These are phyloP conservation scores for Miscanthus lutarioriparius DNA, from an alignment of 176 grass and related monocot genomes.

Conservation along the genomic window DNA sequence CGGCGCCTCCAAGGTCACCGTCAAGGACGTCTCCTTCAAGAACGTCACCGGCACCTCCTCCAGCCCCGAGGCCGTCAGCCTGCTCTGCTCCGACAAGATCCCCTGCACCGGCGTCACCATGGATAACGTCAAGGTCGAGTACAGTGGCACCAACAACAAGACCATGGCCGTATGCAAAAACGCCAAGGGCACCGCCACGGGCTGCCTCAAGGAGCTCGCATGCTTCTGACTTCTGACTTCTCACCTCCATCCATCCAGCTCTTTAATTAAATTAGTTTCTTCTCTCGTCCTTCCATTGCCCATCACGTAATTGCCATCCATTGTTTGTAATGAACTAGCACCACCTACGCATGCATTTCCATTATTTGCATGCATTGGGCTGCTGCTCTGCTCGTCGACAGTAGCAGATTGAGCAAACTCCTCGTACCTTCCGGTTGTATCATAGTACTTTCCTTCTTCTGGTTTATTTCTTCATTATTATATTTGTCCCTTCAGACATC, in stretches of 20 bases:
- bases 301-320: too few species aligned
- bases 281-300: too few species aligned
- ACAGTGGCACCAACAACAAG: conserved; percentile 31
- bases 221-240: background rate
- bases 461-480: too few species aligned
- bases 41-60: conserved; percentile 62
- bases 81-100: conserved; percentile 45
- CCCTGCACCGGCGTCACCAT: conserved; percentile 50
- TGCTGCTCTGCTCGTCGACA: too few species aligned
- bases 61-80: conserved; percentile 40
- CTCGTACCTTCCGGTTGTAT: too few species aligned
- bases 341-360: too few species aligned
- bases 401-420: too few species aligned
- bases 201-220: conserved; percentile 22
- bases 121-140: conserved; percentile 42
- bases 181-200: conserved; percentile 3
- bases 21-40: conserved; percentile 34
- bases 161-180: conserved; percentile 29
- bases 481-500: too few species aligned
- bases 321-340: too few species aligned
- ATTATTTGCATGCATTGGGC: too few species aligned
- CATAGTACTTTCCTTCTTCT: too few species aligned
- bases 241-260: background rate
- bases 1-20: background rate
- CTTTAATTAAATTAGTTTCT: too few species aligned